Base-by-base conservation (phyloP, 2,329 filamentous ascomycete species). In the Fusarium sp. region DNA sequence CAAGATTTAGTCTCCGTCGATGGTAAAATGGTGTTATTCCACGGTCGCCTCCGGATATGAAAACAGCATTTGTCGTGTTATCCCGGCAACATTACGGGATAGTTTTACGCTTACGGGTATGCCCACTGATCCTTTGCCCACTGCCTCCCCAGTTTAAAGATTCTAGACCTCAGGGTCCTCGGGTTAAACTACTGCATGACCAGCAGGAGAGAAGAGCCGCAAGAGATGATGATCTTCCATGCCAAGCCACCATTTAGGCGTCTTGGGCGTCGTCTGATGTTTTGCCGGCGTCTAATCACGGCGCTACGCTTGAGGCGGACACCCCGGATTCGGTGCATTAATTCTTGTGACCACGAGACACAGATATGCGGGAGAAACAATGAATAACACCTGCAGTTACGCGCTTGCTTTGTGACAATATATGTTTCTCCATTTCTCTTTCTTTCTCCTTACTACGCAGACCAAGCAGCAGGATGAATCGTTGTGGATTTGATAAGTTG, bases 261-360 rank as follows among this genome's bases (percentile, higher is more conserved):
- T 73, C 70, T 55, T 56, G 62, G 62, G 58, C 60, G 61, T 73
- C 70, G 63, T 58, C 71, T 73, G 66, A 71, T 70, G 49, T 58
- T 66, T 51, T 32, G 33, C 65, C 55, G 47, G 54, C 46, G 46
- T 65, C 48, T 66, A 66, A 51, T 32, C 47, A 20, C 47, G 22
- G 40, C 52, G 39, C 25, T 47, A 15, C 17, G 44, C 33, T n/a
- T 7, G 7, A 53, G 48, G 39, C 54, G 51, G 60, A 39, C 56
- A 62, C 65, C 51, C 65, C 65, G 61, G 48, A 66, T 65, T 47
- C 65, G 53, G 39, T 52, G 23, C 19, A 37, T 4, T 7, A 14
- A 41, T 22, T 43, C 59, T 48, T 50, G 43, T 70, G 67, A 63
- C 66, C 62, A 27, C 35, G 46, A n/a, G 35, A 19, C 17, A 17